Evolutionary conservation across 2,329 filamentous ascomycete genomes (phyloP).

Genomic region (Colletotrichum orbiculare): DNA sequence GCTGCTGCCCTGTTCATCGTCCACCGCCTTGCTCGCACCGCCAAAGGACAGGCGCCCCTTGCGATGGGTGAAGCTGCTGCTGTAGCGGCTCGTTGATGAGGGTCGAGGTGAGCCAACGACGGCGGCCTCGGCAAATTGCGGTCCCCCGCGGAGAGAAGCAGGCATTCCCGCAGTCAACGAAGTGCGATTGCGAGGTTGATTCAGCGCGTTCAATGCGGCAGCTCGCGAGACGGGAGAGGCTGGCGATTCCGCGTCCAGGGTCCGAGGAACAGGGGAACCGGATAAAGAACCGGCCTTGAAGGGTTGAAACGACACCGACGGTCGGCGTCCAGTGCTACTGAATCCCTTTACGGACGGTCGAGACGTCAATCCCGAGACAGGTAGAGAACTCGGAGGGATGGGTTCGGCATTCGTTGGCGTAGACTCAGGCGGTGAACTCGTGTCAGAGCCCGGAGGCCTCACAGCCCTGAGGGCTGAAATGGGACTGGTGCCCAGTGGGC

Average conservation of each 20-base stretch:
- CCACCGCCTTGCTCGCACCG: slow-evolving; percentile 72
- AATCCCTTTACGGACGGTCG: slow-evolving; percentile 54
- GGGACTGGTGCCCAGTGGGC: slow-evolving; percentile 82
- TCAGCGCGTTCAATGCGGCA: slow-evolving; percentile 59
- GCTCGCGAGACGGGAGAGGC: slow-evolving; percentile 64
- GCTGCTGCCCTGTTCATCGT: slow-evolving; percentile 83
- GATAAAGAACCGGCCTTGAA: slow-evolving; percentile 98
- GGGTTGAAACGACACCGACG: slow-evolving; percentile 90
- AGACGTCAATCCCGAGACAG: slow-evolving; percentile 52
- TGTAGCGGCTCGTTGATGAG: slow-evolving; percentile 82
- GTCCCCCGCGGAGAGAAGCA: slow-evolving; percentile 75
- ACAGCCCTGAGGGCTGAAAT: slow-evolving; percentile 84
- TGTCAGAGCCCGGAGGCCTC: slow-evolving; percentile 69
- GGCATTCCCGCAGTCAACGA: slow-evolving; percentile 82
- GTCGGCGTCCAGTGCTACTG: slow-evolving; percentile 72
- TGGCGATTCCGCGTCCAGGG: slow-evolving; percentile 61
- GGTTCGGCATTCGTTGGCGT: slow-evolving; percentile 57
- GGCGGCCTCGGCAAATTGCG: slow-evolving; percentile 72
- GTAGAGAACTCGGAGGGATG: slow-evolving; percentile 63
- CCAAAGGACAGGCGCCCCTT: slow-evolving; percentile 82
- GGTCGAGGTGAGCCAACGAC: slow-evolving; percentile 83
- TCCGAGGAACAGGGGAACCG: slow-evolving; percentile 76
- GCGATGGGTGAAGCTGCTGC: slow-evolving; percentile 93
- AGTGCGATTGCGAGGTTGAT: slow-evolving; percentile 74
- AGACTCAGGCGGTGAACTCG: slow-evolving; percentile 68